Base-by-base conservation (phyloP, 2,329 filamentous ascomycete genomes). In the Parafenestella ontariensis region DNA sequence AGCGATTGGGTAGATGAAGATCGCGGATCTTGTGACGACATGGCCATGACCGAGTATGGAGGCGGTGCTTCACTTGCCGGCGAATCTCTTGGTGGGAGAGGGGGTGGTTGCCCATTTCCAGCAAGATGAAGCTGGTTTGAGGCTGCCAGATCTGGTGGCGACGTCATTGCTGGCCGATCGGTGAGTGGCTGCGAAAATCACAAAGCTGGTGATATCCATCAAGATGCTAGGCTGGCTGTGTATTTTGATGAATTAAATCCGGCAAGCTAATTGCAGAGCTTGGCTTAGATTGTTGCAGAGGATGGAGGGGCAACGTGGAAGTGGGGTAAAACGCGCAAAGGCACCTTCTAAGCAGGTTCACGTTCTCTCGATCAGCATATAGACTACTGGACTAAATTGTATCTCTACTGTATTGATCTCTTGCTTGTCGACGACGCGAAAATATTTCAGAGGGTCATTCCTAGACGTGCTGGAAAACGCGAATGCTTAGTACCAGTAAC, bases 1-100 rank as follows among this genome's bases (percentile, higher is more conserved):
- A 82, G 73, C 3, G 79, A 82, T 49, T 82, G 75, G 3, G 74
- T 77, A 3, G 79, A 82, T 1, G 76, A 78, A 3, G 77, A 77
- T 21, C 80, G 76, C 23, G 77, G 78, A 55, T 82, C 79, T 26
- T 72, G 53, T 24, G 70, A 73, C 9, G 63, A 61, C 64, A 75
- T 71, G 45, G 56, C 62, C 28, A 60, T 55, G 36, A 63, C 45
- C 2, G 70, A 69, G 17, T 56, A 62, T 26, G 67, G 56, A 33
- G 59, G 54, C 10, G 59, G 50, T 46, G 59, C 40, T 31, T 55
- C 54, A 57, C 41, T 43, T 49, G 58, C 42, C 28, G 58, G 49
- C 20, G 57, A 48, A 18, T 37, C 26, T 37, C 71, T 66, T n/a
- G 72, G 73, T 47, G 73, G 73, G 3, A 73, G 66, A 48, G 72